Conservation (phyloP, 306 rosid species). For the Quercus cerris region DNA sequence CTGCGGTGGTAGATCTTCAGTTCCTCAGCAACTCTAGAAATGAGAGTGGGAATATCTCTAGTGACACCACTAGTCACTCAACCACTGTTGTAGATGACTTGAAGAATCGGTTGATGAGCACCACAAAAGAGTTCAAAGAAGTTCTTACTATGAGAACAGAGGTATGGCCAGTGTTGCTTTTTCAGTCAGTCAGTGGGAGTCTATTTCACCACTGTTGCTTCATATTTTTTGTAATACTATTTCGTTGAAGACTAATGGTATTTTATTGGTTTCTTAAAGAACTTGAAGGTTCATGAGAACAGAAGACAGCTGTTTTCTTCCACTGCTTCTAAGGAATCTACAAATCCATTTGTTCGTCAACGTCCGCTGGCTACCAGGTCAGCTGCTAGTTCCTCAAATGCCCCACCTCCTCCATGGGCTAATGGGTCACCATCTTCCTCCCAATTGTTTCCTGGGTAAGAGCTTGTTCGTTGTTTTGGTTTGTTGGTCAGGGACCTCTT, state of each 20-base stretch:
- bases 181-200: background rate
- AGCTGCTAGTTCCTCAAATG: constrained; percentile 66
- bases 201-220: background rate
- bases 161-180: constrained; percentile 39
- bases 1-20: constrained; percentile 95
- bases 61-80: constrained; percentile 86
- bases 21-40: constrained; percentile 57
- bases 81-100: constrained; percentile 93
- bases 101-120: constrained; percentile 81
- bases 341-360: constrained; percentile 93
- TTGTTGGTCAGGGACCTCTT: background rate
- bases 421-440: constrained; percentile 61
- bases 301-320: constrained; percentile 86
- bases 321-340: constrained; percentile 70
- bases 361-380: constrained; percentile 80
- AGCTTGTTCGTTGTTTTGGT: constrained; percentile 7
- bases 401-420: constrained; percentile 90
- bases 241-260: background rate
- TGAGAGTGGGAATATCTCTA: constrained; percentile 65
- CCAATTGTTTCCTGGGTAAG: constrained; percentile 62
- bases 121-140: constrained; percentile 95
- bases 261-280: constrained; percentile 48
- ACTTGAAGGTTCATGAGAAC: constrained; percentile 87
- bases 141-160: constrained; percentile 96
- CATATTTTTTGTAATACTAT: background rate